phyloP scores from a whole-genome alignment of 2,329 filamentous ascomycete genomes.

The Ceratocystis diversiconidia region DNA sequence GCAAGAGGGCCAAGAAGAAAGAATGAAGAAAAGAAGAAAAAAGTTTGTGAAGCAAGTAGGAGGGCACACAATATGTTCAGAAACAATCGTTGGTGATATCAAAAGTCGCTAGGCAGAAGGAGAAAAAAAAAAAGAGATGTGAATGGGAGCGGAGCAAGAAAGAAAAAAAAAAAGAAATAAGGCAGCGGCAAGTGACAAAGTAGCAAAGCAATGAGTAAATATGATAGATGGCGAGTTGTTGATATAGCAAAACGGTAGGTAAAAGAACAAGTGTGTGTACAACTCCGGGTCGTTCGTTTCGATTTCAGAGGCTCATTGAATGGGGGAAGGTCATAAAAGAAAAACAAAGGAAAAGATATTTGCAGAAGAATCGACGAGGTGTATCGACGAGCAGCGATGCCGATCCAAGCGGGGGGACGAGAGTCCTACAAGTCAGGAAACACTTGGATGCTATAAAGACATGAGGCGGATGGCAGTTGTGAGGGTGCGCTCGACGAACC shows the following conservation, averaged over 20 bases:
- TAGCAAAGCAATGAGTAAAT: neutral
- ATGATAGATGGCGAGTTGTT: neutral
- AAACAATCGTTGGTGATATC: slow-evolving; percentile 17
- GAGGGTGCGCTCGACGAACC: slow-evolving; percentile 1
- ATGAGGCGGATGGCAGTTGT: slow-evolving; percentile 7
- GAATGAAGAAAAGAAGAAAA: slow-evolving; percentile 23
- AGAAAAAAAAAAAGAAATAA: slow-evolving; percentile 18
- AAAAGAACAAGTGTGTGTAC: slow-evolving; percentile 20
- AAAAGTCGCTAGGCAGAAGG: slow-evolving; percentile 9
- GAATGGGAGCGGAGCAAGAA: slow-evolving; percentile 18
- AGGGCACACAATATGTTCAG: slow-evolving; percentile 19
- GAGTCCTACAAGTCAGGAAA: neutral
- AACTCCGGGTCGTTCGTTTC: slow-evolving; percentile 22
- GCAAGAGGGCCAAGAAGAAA: slow-evolving; percentile 20
- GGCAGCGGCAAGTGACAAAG: neutral
- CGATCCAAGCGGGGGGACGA: slow-evolving; percentile 11
- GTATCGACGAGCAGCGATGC: slow-evolving; percentile 8
- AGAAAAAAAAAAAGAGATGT: slow-evolving; percentile 15
- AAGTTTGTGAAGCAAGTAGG: slow-evolving; percentile 18
- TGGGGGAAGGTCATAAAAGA: slow-evolving; percentile 16
- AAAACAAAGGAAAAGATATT: slow-evolving; percentile 25
- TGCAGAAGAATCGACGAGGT: slow-evolving; percentile 17
- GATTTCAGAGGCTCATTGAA: slow-evolving; percentile 32
- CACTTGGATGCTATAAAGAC: slow-evolving; percentile 15
- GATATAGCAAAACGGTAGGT: slow-evolving; percentile 5